Evolutionary conservation across 768 basidiomycete genomes (phyloP).

Genomic region (Mycena filopes): DNA sequence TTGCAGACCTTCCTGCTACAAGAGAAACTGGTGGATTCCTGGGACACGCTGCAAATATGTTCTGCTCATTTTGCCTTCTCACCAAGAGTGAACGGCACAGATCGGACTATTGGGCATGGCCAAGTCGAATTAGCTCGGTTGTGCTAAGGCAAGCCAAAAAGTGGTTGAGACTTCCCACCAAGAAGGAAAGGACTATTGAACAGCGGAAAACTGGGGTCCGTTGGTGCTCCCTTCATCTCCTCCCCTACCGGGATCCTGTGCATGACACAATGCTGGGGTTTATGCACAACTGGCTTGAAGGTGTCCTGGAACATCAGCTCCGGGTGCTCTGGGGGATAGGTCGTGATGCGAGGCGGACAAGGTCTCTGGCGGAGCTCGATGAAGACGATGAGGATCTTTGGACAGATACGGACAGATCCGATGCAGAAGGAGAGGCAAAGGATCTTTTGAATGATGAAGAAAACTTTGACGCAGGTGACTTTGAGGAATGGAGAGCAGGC

Average conservation of each 20-base stretch:
- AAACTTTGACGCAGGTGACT: neutral
- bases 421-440: neutral
- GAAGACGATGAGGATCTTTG: conserved; percentile 16
- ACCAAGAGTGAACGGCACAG: conserved; percentile 13
- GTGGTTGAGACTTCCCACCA: conserved; percentile 29
- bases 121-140: conserved; percentile 4
- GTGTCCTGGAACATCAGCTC: neutral
- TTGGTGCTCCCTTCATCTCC: conserved; percentile 25
- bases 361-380: conserved; percentile 13
- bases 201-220: conserved; percentile 29
- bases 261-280: conserved; percentile 9
- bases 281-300: neutral
- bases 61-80: conserved; percentile 36
- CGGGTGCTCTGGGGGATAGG: conserved; percentile 26
- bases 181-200: no score
- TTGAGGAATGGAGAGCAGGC: neutral
- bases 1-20: conserved; percentile 32
- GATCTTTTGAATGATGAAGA: neutral
- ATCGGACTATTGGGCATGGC: conserved; percentile 32
- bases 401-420: conserved; percentile 16
- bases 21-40: conserved; percentile 34
- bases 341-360: conserved; percentile 4
- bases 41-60: conserved; percentile 20
- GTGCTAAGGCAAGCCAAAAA: conserved; percentile 17
- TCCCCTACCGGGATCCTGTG: conserved; percentile 33